These are phyloP conservation scores for Neoboletus subvelutipes DNA, from an alignment of 768 basidiomycete species.

Conservation along the genomic window DNA sequence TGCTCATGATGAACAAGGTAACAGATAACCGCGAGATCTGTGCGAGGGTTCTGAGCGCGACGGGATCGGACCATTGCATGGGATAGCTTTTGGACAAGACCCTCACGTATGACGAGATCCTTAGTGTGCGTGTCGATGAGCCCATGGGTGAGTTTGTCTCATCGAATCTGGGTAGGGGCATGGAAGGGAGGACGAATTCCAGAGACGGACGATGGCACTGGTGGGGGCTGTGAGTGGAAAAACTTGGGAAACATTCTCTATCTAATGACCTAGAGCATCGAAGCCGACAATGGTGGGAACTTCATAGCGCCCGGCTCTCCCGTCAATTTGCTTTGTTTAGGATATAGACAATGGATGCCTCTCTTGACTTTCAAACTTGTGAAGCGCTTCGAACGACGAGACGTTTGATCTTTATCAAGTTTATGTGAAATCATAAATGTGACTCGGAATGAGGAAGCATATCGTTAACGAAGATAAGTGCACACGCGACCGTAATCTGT, in stretches of 20 bases:
- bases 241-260: conserved; percentile 31
- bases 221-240: conserved; percentile 45
- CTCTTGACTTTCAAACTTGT: conserved; percentile 59
- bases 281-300: too few species aligned
- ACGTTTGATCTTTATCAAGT: conserved; percentile 92
- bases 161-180: conserved; percentile 29
- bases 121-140: conserved; percentile 44
- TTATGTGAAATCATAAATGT: conserved; percentile 39
- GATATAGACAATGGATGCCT: conserved; percentile 58
- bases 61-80: conserved; percentile 20
- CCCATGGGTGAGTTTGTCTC: conserved; percentile 33
- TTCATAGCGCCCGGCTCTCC: conserved; percentile 92
- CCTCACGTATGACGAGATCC: conserved; percentile 43
- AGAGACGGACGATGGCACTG: conserved; percentile 49
- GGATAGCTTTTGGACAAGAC: conserved; percentile 40
- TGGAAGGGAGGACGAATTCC: conserved; percentile 35
- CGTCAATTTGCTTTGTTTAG: conserved; percentile 91
- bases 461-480: too few species aligned
- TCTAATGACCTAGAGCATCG: conserved; percentile 25
- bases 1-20: conserved; percentile 22
- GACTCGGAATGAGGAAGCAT: too few species aligned
- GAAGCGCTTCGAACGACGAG: conserved; percentile 71
- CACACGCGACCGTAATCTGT: too few species aligned
- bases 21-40: conserved; percentile 19
- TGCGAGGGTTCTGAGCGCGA: conserved; percentile 18